Evolutionary conservation across 2,329 filamentous ascomycete species (phyloP), one percentile per base, ranked within the genome.

Genomic region (Leptodontidium sp.): DNA sequence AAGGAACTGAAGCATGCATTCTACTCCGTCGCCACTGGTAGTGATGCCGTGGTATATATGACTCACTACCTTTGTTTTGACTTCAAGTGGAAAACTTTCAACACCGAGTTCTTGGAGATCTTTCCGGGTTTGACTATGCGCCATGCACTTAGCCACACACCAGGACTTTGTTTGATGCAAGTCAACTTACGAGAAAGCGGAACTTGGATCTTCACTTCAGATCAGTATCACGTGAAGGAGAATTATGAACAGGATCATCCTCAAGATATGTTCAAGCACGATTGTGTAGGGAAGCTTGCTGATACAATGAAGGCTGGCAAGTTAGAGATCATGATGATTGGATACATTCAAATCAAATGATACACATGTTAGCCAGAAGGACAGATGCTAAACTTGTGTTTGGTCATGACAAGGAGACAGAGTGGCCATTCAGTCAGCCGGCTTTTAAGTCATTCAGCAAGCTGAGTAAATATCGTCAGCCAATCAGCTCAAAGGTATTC

Each of bases 1-100:
- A 77, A 80, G 53, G 82, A 84, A 61, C 77, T 84, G 70, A 82
- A 82, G 65, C 76, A 81, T 58, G 82, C 81, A 1, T 83, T 78
- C 67, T 83, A 80, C 77, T 77, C 78, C 0, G 76, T 80, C 2
- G 82, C 76, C 4, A 83, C 82, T 0, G 75, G 76, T 0, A 75
- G 78, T 4, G 80, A 82, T 68, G 62, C 71, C 0, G 80, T 78
- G 1, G 75, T 80, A 4, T 82, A 82, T 43, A 70, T 80, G n/a
- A 71, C 71, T 0, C 70, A 79, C 43, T 81, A 81, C 57, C 72
- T 82, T 64, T 68, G 79, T 17, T 73, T 73, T 12, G 80, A 81
- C 0, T 67, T 81, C 1, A 82, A 82, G 4, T 82, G 80, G 80
- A 71, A 78, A n/a, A 81, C 81, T 0, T 82, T 81, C 64, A 72